Evolutionary conservation across 345 rosid species (phyloP).

Genomic region (Hypericum androsaemum): DNA sequence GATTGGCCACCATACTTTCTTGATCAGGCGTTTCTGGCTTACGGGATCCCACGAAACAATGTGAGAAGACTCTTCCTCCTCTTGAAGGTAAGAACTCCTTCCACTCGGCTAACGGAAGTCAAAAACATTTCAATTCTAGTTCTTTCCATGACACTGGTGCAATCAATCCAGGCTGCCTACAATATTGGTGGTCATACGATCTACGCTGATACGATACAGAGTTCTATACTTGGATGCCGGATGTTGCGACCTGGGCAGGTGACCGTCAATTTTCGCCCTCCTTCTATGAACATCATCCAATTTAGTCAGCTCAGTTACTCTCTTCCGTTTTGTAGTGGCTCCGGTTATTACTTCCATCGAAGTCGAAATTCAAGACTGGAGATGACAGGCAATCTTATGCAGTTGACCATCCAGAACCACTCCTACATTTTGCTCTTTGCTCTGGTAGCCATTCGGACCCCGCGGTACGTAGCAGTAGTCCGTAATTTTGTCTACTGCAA

Average conservation of each 20-base stretch:
- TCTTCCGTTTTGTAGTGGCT: conserved; percentile 58
- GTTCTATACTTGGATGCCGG: conserved; percentile 67
- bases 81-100: conserved; percentile 46
- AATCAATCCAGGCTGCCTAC: conserved; percentile 70
- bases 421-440: conserved; percentile 70
- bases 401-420: conserved; percentile 58
- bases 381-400: conserved; percentile 61
- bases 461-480: too few species aligned
- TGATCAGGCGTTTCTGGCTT: conserved; percentile 70
- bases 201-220: conserved; percentile 73
- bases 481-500: neutral
- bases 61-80: conserved; percentile 71
- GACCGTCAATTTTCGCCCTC: conserved; percentile 7
- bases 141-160: conserved; percentile 11
- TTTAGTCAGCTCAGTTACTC: conserved; percentile 11
- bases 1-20: conserved; percentile 4
- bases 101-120: neutral
- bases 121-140: neutral
- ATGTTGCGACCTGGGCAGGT: conserved; percentile 99
- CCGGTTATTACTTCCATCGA: conserved; percentile 55
- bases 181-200: conserved; percentile 86
- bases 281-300: conserved; percentile 5
- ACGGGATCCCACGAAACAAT: conserved; percentile 87
- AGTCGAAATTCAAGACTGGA: conserved; percentile 58
- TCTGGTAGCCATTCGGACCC: conserved; percentile 97